Percentiles rank a stretch among this genome's conserved stretches.
Evolutionary conservation across 345 rosid genomes (phyloP).

Genomic region (Streptanthus diversifolius): DNA sequence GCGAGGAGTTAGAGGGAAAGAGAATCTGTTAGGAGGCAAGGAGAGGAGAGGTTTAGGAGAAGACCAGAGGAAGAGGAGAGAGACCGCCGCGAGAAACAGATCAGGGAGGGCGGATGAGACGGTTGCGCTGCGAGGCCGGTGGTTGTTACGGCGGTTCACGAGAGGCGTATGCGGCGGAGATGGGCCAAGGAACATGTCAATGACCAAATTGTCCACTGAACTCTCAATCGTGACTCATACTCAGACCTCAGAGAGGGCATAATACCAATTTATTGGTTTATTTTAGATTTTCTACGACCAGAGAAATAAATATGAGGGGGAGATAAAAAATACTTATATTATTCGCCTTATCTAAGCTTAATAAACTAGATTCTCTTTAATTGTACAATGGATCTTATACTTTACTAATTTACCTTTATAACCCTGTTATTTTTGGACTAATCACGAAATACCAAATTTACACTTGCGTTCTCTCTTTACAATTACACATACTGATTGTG

Average conservation of each 20-base stretch:
- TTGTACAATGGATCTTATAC: neutral
- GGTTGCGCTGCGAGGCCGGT: constrained; percentile 18
- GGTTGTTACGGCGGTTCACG: constrained; percentile 29
- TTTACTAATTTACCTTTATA: neutral
- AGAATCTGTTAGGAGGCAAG: constrained; percentile 35
- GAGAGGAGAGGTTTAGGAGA: constrained; percentile 34
- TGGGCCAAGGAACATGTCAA: constrained; percentile 36
- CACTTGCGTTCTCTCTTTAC: neutral
- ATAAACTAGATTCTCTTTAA: constrained; percentile 5
- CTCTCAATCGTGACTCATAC: constrained; percentile 25
- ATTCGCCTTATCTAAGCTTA: constrained; percentile 5
- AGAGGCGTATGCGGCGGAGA: constrained; percentile 30
- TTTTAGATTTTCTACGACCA: neutral
- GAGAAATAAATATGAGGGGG: constrained; percentile 19
- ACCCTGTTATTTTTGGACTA: no score
- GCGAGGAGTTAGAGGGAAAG: constrained; percentile 44
- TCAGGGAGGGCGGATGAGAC: constrained; percentile 38
- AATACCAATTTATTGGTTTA: neutral
- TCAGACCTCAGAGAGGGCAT: neutral
- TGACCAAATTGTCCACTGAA: constrained; percentile 13
- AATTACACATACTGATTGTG: neutral
- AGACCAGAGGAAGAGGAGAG: constrained; percentile 40
- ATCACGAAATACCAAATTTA: neutral
- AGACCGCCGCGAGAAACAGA: constrained; percentile 42
- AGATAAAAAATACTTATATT: no score